Evolutionary conservation across 495 filamentous ascomycete species (phyloP).

Genomic region (Penicillium macrosclerotiorum): DNA sequence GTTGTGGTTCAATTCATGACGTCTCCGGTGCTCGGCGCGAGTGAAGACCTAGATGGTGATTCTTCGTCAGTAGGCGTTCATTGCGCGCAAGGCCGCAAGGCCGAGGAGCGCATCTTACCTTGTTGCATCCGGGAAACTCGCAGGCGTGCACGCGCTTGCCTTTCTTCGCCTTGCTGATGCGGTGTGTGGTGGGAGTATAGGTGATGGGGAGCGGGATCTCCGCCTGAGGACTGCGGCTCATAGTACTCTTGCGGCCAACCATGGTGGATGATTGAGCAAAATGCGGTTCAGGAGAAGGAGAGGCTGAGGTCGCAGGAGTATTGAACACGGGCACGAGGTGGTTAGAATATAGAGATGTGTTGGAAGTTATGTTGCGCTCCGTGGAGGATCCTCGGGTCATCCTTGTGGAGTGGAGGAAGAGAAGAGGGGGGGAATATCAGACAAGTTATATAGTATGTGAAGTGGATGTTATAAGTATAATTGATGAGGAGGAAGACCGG

Average conservation of each 20-base stretch:
- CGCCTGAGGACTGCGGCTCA: constrained; percentile 17
- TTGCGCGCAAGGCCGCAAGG: not conserved
- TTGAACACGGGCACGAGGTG: constrained; percentile 9
- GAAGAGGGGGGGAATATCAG: not conserved
- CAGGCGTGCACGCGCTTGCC: constrained; percentile 77
- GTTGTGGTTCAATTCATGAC: constrained; percentile 85
- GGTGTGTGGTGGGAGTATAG: constrained; percentile 67
- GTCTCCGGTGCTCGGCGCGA: constrained; percentile 78
- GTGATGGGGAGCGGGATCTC: constrained; percentile 36
- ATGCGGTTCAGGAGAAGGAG: constrained; percentile 13
- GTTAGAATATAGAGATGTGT: constrained; percentile 5
- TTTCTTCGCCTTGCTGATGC: constrained; percentile 81
- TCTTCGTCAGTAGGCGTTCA: constrained; percentile 14
- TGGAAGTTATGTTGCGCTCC: constrained; percentile 6
- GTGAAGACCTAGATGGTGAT: constrained; percentile 63
- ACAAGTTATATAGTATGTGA: constrained; percentile 17
- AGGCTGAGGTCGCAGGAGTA: constrained; percentile 12
- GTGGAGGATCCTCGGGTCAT: constrained; percentile 16
- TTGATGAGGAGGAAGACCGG: constrained; percentile 6
- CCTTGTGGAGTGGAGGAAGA: constrained; percentile 5
- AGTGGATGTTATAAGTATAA: not conserved
- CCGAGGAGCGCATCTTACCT: constrained; percentile 47
- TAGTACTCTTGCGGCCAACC: constrained; percentile 20
- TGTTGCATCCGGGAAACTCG: constrained; percentile 59
- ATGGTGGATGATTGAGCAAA: constrained; percentile 11